Percentiles rank a stretch among this genome's conserved stretches.
phyloP scores from a whole-genome alignment of 768 basidiomycete genomes.

The Mycena latifolia region DNA sequence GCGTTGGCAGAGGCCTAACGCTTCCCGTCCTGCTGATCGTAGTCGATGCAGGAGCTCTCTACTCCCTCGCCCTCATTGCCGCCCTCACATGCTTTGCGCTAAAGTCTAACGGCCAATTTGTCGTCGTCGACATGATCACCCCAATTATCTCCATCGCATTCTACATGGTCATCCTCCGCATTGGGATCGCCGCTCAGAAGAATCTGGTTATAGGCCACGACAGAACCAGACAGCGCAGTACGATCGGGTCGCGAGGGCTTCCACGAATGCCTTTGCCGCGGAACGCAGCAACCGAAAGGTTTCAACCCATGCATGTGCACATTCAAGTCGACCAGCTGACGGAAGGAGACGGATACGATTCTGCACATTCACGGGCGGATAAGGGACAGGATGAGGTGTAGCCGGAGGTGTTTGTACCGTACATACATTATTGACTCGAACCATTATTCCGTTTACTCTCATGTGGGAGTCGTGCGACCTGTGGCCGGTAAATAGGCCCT shows the following conservation, averaged over 20 bases:
- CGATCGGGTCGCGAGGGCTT: too few species aligned
- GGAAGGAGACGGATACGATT: too few species aligned
- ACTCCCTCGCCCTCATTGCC: constrained; percentile 49
- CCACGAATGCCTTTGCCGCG: constrained; percentile 3
- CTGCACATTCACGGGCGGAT: too few species aligned
- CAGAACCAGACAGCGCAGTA: too few species aligned
- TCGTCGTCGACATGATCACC: constrained; percentile 51
- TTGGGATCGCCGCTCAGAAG: constrained; percentile 40
- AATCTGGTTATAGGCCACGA: not conserved
- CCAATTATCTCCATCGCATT: constrained; percentile 56
- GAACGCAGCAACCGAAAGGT: not conserved
- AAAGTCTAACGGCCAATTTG: constrained; percentile 46
- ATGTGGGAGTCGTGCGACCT: too few species aligned
- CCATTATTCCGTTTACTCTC: too few species aligned
- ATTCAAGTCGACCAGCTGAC: constrained; percentile 18
- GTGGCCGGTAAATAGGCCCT: too few species aligned
- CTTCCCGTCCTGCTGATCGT: constrained; percentile 46
- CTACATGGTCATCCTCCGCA: constrained; percentile 57
- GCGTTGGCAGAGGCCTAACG: constrained; percentile 30
- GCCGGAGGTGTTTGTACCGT: too few species aligned
- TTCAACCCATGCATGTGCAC: constrained; percentile 18
- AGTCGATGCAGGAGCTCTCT: constrained; percentile 53
- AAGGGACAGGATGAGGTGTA: too few species aligned
- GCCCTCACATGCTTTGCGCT: constrained; percentile 45
- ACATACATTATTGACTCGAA: too few species aligned